Percentiles rank a stretch among this genome's conserved stretches.
Evolutionary conservation across 2,329 filamentous ascomycete genomes (phyloP).

Genomic region (Neopestalotiopsis sp.): DNA sequence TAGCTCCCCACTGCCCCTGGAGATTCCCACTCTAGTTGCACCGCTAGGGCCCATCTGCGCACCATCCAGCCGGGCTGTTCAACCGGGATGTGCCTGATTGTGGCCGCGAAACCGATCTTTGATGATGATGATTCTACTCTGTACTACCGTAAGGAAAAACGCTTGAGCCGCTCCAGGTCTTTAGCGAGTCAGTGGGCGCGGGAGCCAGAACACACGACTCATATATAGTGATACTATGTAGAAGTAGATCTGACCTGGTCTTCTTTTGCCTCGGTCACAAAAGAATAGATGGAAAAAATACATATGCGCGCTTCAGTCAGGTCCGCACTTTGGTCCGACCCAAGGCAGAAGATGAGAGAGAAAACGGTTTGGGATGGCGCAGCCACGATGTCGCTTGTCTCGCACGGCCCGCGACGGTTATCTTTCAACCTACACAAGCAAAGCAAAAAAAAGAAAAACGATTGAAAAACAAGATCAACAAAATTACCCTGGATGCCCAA

Average conservation of each 20-base stretch:
- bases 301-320: no score
- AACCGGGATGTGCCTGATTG: not conserved
- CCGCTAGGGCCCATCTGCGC: not conserved
- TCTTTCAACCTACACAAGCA: not conserved
- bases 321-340: no score
- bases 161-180: constrained; percentile 5
- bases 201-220: not conserved
- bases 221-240: not conserved
- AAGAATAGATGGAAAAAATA: no score
- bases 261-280: no score
- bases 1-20: constrained; percentile 1
- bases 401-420: constrained; percentile 1
- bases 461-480: not conserved
- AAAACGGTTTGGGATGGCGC: not conserved
- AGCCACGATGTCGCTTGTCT: not conserved
- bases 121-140: no score
- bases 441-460: not conserved
- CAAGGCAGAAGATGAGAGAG: no score
- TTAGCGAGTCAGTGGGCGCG: constrained; percentile 8
- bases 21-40: not conserved
- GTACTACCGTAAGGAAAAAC: no score
- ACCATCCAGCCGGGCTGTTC: not conserved
- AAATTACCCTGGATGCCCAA: no score
- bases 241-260: no score
- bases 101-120: no score